Percentiles rank a stretch among this genome's conserved stretches.
Conservation (phyloP, 305 asterid genomes). For the Solanum hybrid region DNA sequence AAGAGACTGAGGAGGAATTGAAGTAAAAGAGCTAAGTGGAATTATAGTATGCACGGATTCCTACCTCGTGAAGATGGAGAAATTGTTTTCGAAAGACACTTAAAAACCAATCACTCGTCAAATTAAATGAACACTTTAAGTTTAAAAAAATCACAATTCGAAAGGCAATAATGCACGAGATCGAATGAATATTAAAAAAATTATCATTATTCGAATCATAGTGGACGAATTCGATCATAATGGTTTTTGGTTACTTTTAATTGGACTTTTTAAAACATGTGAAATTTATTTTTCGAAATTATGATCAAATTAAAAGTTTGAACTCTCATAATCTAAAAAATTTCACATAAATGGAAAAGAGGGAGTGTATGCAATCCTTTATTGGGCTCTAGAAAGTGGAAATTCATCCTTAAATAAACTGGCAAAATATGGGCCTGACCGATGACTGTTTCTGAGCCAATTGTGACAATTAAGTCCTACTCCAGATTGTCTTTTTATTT, state of each 20-base stretch:
- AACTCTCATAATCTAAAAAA: background rate
- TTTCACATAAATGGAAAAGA: background rate
- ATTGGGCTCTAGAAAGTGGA: background rate
- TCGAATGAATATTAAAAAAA: background rate
- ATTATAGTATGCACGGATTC: too few species aligned
- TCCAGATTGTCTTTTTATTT: background rate
- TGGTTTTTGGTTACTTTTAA: background rate
- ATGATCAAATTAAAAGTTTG: background rate
- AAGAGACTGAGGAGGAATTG: constrained; percentile 28
- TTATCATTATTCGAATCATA: too few species aligned
- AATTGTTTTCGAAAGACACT: too few species aligned
- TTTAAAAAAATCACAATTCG: background rate
- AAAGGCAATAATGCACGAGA: background rate
- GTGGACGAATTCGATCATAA: background rate
- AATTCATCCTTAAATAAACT: background rate
- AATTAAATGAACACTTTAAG: background rate
- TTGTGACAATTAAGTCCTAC: background rate
- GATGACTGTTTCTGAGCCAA: background rate
- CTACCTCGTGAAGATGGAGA: too few species aligned
- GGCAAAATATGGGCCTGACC: background rate
- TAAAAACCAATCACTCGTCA: background rate
- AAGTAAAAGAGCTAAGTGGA: constrained; percentile 23
- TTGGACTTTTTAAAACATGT: background rate
- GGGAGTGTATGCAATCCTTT: background rate
- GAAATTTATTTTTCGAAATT: background rate